Base-by-base conservation (phyloP, 2,329 filamentous ascomycete species). In the Venturia asperata region DNA sequence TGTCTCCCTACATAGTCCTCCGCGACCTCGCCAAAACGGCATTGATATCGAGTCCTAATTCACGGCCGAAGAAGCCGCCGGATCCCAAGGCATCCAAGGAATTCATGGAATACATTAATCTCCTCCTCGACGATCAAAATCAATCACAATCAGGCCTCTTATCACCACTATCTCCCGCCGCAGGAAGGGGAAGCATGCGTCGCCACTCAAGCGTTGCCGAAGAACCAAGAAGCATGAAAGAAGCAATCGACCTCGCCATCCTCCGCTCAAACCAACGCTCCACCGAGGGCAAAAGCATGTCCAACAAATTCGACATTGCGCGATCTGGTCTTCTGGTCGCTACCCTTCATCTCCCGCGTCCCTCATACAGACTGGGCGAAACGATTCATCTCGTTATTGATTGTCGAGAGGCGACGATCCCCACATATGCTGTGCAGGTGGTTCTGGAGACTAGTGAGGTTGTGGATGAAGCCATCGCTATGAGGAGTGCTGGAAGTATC, bases 271-370 rank as follows among this genome's bases (percentile, higher is more conserved):
- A 91, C 72, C 91, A 91, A 85, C 0, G 80, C 81, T 2, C 82
- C 85, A 56, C 83, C 85, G n/a, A 86, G 87, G 43, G 63, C 13
- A 60, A 43, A 45, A 7, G 5, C 2, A 45, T 63, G 58, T 60
- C 30, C 37, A 67, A 56, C 88, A 91, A 92, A 47, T 99, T 97
- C 74, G 92, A 96, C 73, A 97, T 99, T 73, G 88, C 93, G 15
- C 89, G 93, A 17, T 92, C 92, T 71, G 92, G 92, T n/a, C 87
- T 87, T 65, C 87, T 87, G n/a, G 92, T 99, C 15, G 93, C 90
- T 2, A 91, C 95, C 6, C 85, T 99, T 65, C 92, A 92, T 77
- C 83, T 99, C 41, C 89, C 92, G 5, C 87, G 94, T 11, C 91
- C 94, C 0, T 87, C 92, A 0, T 97, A 95, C 78, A 85, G 92